Evolutionary conservation across 441 rosid species (phyloP).

Genomic region (Populus hybrid): DNA sequence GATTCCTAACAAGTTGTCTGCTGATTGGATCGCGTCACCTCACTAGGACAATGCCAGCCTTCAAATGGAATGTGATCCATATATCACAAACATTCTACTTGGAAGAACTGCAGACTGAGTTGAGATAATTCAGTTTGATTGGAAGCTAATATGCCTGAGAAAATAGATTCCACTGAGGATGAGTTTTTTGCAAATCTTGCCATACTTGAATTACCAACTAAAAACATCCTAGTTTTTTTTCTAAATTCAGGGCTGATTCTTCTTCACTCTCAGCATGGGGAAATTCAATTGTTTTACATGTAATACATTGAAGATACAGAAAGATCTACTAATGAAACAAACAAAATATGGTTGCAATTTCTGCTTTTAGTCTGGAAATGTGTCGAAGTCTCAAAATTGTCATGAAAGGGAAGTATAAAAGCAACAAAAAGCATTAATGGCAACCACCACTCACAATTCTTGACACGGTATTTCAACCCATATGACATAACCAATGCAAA

Average conservation of each 20-base stretch:
- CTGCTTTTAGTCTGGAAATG: neutral
- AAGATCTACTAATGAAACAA: neutral
- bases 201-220: neutral
- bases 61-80: neutral
- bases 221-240: too few relatives aligned
- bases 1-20: neutral
- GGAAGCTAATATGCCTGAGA: neutral
- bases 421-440: neutral
- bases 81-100: too few relatives aligned
- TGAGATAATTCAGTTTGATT: neutral
- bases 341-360: neutral
- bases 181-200: neutral
- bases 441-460: neutral
- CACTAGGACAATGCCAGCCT: neutral
- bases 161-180: neutral
- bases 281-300: neutral
- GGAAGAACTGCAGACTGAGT: too few relatives aligned
- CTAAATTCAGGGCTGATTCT: neutral
- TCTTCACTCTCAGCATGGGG: neutral
- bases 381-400: neutral
- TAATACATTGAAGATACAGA: neutral
- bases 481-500: neutral
- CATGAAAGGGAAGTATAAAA: neutral
- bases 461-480: neutral
- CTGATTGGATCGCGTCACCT: neutral